Evolutionary conservation across 2,329 filamentous ascomycete species (phyloP).

Genomic region (Fusarium sp.): DNA sequence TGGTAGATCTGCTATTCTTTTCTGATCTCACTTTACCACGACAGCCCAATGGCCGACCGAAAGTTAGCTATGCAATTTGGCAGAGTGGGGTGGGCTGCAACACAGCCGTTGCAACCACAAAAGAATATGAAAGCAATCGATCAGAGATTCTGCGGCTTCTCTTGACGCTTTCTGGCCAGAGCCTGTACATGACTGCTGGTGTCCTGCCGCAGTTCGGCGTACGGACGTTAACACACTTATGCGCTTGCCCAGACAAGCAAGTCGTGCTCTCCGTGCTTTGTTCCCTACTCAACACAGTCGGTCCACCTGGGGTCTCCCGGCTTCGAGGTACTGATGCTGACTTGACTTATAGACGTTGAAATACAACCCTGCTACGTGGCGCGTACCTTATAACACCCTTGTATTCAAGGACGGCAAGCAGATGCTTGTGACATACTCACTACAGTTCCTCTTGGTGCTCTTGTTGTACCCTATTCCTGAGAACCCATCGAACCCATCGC

Average conservation of each 20-base stretch:
- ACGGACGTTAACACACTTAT: conserved; percentile 86
- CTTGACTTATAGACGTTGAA: conserved; percentile 75
- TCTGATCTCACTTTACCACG: conserved; percentile 86
- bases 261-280: conserved; percentile 89
- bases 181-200: conserved; percentile 89
- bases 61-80: conserved; percentile 95
- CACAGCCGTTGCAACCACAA: conserved; percentile 84
- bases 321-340: background rate
- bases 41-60: conserved; percentile 74
- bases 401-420: conserved; percentile 93
- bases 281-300: conserved; percentile 90
- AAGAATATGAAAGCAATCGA: conserved; percentile 91
- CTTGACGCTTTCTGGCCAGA: conserved; percentile 85
- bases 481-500: conserved; percentile 66
- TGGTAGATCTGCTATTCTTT: conserved; percentile 91
- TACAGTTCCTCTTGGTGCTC: conserved; percentile 88
- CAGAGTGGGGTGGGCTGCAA: conserved; percentile 98
- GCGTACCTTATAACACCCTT: conserved; percentile 91
- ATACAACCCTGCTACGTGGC: conserved; percentile 94
- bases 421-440: conserved; percentile 87
- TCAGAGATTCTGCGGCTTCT: conserved; percentile 89
- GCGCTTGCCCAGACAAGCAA: conserved; percentile 89
- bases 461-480: conserved; percentile 91
- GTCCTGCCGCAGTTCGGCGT: conserved; percentile 84
- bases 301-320: conserved; percentile 38